Conservation (phyloP, 2,329 filamentous ascomycete genomes). For the Erysiphe neolycopersici region DNA sequence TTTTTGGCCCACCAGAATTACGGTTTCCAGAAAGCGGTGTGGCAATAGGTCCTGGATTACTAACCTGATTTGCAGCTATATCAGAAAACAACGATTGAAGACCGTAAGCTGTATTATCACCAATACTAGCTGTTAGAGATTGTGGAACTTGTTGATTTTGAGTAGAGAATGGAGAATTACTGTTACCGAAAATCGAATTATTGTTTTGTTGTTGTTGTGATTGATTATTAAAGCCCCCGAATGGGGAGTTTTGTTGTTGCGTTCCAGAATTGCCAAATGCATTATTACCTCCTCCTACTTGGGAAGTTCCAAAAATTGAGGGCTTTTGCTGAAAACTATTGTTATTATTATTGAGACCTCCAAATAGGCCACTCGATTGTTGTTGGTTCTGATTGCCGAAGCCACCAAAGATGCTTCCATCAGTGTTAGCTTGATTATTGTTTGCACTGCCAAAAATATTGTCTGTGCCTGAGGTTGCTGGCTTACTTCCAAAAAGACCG, state of each 20-base stretch:
- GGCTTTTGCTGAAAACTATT: conserved; percentile 27
- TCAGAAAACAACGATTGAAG: conserved; percentile 65
- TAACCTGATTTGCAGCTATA: conserved; percentile 29
- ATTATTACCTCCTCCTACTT: conserved; percentile 20
- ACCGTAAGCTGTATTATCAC: conserved; percentile 71
- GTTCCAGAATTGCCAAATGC: conserved; percentile 22
- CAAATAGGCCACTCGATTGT: conserved; percentile 21
- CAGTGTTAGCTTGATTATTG: conserved; percentile 14
- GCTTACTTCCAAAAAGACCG: conserved; percentile 10
- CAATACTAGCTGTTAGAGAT: conserved; percentile 50
- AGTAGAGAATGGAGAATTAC: conserved; percentile 31
- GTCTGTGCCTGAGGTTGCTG: conserved; percentile 12
- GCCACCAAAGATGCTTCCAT: conserved; percentile 15
- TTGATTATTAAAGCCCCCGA: conserved; percentile 9
- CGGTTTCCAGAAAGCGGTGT: conserved; percentile 49
- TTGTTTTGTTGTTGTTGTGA: conserved; percentile 16
- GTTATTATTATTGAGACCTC: conserved; percentile 21
- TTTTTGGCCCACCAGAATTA: conserved; percentile 30
- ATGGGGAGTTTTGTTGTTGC: conserved; percentile 11
- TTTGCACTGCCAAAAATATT: conserved; percentile 17
- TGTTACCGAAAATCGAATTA: conserved; percentile 33
- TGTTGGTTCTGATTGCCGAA: conserved; percentile 15
- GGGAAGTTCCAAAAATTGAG: conserved; percentile 22
- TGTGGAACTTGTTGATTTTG: conserved; percentile 27
- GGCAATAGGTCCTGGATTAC: conserved; percentile 66